phyloP scores from a whole-genome alignment of 2,329 filamentous ascomycete species.

The Endothia cerciana region DNA sequence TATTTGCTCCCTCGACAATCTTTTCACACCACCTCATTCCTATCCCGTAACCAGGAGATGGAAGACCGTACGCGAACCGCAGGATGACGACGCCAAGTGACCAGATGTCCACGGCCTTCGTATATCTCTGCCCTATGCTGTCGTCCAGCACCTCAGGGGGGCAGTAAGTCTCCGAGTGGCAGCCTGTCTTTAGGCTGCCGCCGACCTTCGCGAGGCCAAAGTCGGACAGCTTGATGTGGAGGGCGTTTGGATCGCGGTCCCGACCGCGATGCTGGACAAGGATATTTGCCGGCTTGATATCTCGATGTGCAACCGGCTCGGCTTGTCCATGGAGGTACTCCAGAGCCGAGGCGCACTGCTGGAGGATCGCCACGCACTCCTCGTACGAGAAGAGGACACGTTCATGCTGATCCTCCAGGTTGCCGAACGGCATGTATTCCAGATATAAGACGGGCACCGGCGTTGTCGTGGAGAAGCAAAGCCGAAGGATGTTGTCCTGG shows the following conservation, averaged over 20 bases:
- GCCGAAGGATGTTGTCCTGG: neutral
- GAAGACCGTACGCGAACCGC: conserved; percentile 7
- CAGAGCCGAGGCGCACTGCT: neutral
- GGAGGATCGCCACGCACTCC: no score
- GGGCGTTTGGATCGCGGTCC: no score
- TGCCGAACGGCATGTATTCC: no score
- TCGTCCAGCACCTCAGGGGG: no score
- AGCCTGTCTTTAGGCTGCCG: no score
- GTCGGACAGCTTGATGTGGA: no score
- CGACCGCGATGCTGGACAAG: neutral
- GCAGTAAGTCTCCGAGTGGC: no score
- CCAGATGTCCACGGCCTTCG: conserved; percentile 19
- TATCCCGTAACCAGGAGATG: conserved; percentile 1
- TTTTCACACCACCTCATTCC: neutral
- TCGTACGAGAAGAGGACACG: no score
- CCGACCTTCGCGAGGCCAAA: no score
- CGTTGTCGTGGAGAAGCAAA: neutral
- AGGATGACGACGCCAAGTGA: conserved; percentile 22
- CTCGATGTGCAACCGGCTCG: neutral
- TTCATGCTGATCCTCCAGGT: no score
- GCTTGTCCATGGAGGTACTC: conserved; percentile 1
- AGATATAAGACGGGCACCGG: no score
- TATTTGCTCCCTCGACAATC: no score
- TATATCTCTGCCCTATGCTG: neutral
- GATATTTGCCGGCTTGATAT: neutral